Conservation (phyloP, 148 eudicot species). For the Vaccinium macrocarpon region DNA sequence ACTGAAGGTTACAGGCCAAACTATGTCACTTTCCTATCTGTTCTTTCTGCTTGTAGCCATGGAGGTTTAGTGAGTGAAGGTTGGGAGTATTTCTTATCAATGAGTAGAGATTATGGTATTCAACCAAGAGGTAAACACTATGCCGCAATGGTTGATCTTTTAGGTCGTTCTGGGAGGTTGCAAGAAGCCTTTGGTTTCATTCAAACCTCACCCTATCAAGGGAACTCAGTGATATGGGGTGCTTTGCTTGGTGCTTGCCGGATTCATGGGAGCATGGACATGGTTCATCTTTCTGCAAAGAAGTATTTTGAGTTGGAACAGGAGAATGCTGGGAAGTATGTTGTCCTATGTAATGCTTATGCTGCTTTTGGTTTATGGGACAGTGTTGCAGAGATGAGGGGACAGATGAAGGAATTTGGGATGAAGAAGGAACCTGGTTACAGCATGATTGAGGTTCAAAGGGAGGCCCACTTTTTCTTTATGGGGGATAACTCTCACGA, state of each 20-base stretch:
- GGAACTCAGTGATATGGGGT: constrained; percentile 74
- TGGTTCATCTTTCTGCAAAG: constrained; percentile 56
- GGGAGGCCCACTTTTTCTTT: constrained; percentile 56
- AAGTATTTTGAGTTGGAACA: constrained; percentile 62
- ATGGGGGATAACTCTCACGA: constrained; percentile 64
- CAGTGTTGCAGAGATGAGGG: constrained; percentile 64
- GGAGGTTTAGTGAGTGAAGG: constrained; percentile 83
- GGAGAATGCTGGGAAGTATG: constrained; percentile 73
- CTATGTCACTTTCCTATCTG: constrained; percentile 79
- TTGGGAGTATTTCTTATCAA: constrained; percentile 58
- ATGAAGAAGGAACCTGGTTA: constrained; percentile 76
- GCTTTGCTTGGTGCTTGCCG: constrained; percentile 80
- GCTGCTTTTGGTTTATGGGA: constrained; percentile 61
- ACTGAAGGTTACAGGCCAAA: constrained; percentile 73
- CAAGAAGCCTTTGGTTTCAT: constrained; percentile 69
- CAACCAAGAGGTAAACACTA: constrained; percentile 67
- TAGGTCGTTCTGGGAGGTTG: constrained; percentile 84
- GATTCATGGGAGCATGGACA: constrained; percentile 66
- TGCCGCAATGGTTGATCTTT: constrained; percentile 77
- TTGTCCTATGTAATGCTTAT: constrained; percentile 66
- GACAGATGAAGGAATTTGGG: constrained; percentile 59
- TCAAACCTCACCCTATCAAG: constrained; percentile 49
- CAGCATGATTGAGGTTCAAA: constrained; percentile 80
- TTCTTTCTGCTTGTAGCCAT: constrained; percentile 92
- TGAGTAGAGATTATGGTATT: constrained; percentile 67